Percentiles rank a stretch among this genome's conserved stretches.
Conservation (phyloP, 2,329 filamentous ascomycete genomes). For the Beauveria sp. region DNA sequence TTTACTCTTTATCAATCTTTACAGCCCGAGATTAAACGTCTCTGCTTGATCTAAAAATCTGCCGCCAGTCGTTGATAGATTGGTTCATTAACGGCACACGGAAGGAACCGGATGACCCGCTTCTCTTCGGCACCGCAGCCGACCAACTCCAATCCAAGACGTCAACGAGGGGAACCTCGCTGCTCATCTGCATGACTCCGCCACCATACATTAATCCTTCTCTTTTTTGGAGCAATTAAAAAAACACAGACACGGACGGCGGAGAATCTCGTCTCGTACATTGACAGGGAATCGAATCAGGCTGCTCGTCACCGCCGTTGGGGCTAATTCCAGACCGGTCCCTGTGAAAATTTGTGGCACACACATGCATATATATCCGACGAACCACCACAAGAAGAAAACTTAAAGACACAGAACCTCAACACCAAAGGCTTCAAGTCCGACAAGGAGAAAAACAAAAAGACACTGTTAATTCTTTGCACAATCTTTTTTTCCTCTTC, state of each 20-base stretch:
- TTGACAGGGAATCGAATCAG: too few relatives aligned
- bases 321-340: too few relatives aligned
- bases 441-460: background rate
- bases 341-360: background rate
- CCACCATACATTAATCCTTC: background rate
- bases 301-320: too few relatives aligned
- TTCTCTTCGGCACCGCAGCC: slow-evolving; percentile 4
- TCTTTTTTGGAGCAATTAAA: background rate
- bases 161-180: background rate
- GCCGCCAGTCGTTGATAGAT: too few relatives aligned
- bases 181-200: background rate
- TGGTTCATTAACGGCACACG: background rate
- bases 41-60: too few relatives aligned
- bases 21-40: too few relatives aligned
- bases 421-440: background rate
- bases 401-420: background rate
- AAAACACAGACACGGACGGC: background rate
- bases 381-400: background rate
- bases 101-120: slow-evolving; percentile 8
- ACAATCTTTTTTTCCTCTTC: background rate
- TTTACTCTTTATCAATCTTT: too few relatives aligned
- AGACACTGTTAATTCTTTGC: background rate
- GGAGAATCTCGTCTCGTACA: too few relatives aligned
- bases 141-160: background rate
- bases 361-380: background rate